These are phyloP conservation scores for Sporothrix pallida DNA, from an alignment of 2,329 filamentous ascomycete species.

Conservation along the genomic window DNA sequence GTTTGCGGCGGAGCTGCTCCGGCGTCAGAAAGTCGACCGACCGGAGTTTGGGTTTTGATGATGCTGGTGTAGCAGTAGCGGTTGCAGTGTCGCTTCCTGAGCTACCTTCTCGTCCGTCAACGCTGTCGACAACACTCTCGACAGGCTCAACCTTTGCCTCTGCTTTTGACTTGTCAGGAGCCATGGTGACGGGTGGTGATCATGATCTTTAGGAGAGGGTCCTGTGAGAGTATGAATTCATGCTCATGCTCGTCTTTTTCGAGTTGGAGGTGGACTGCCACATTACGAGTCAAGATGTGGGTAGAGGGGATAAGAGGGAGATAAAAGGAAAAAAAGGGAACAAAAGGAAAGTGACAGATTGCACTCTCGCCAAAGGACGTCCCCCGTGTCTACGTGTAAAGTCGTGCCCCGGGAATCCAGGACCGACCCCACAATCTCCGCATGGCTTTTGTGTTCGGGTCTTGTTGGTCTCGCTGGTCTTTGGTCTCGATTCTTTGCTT, in stretches of 20 bases:
- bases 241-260: neutral
- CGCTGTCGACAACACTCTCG: neutral
- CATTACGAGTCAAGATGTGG: constrained; percentile 12
- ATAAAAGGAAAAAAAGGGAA: neutral
- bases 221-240: neutral
- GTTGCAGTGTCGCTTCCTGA: neutral
- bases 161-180: neutral
- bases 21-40: constrained; percentile 27
- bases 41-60: neutral
- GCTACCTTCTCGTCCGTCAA: neutral
- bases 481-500: neutral
- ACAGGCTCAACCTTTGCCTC: neutral
- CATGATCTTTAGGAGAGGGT: neutral
- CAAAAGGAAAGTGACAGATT: neutral
- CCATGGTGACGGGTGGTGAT: constrained; percentile 3
- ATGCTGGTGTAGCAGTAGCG: neutral
- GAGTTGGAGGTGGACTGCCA: neutral
- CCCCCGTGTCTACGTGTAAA: neutral
- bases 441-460: neutral
- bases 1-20: constrained; percentile 29
- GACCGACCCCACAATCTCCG: constrained; percentile 11
- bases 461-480: no score
- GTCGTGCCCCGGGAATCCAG: neutral
- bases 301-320: neutral
- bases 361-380: neutral